Evolutionary conservation across 805 yeast genomes (phyloP).

Genomic region (Yamadazyma olivae): DNA sequence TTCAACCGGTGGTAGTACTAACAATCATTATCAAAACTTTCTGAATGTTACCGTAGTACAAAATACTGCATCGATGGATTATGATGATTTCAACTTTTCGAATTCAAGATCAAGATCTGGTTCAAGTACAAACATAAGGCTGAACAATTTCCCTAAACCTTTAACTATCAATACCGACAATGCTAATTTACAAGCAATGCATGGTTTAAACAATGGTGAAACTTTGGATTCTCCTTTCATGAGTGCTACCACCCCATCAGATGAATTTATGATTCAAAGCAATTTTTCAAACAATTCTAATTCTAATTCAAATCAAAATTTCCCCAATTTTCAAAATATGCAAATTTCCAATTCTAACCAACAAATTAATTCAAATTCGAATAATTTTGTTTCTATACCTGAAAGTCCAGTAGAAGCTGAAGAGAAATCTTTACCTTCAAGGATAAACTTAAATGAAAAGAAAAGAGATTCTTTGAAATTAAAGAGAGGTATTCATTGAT

Average conservation of each 20-base stretch:
- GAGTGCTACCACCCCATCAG: slow-evolving; percentile 35
- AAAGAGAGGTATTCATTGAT: slow-evolving; percentile 42
- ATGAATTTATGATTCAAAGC: slow-evolving; percentile 20
- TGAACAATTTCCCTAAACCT: slow-evolving; percentile 25
- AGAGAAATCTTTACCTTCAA: slow-evolving; percentile 24
- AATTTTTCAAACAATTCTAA: background rate
- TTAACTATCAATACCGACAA: slow-evolving; percentile 38
- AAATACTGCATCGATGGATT: slow-evolving; percentile 16
- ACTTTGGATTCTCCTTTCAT: slow-evolving; percentile 41
- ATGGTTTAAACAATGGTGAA: slow-evolving; percentile 16
- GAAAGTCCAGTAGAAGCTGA: slow-evolving; percentile 13
- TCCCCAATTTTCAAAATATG: background rate
- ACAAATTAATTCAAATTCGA: background rate
- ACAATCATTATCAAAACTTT: slow-evolving; percentile 4
- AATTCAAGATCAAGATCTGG: slow-evolving; percentile 20
- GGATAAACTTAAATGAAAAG: slow-evolving; percentile 39
- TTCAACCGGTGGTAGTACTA: slow-evolving; percentile 2
- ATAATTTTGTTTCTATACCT: slow-evolving; percentile 4
- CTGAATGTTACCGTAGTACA: slow-evolving; percentile 4
- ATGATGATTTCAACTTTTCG: slow-evolving; percentile 29
- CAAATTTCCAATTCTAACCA: too few species aligned
- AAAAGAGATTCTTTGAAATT: slow-evolving; percentile 43
- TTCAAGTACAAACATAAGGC: slow-evolving; percentile 13
- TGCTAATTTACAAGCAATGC: slow-evolving; percentile 24
- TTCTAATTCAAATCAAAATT: background rate